Evolutionary conservation across 768 basidiomycete species (phyloP).

Genomic region (Dictyophora rubrovolvata): DNA sequence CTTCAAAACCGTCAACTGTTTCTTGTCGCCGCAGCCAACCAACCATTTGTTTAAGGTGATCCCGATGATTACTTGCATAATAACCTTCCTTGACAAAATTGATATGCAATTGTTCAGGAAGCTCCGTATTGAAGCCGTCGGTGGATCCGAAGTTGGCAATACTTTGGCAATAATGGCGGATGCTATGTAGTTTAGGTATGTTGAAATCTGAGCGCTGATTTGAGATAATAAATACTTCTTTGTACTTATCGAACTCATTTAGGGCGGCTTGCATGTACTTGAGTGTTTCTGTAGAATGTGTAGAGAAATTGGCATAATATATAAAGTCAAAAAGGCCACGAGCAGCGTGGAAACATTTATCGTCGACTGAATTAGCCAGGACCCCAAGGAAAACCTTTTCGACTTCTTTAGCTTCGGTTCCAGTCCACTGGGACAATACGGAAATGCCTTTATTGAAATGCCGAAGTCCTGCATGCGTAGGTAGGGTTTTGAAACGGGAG

Average conservation of each 20-base stretch:
- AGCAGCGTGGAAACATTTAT: slow-evolving; percentile 16
- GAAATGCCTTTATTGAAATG: slow-evolving; percentile 37
- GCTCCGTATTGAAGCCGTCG: slow-evolving; percentile 11
- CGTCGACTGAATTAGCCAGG: slow-evolving; percentile 19
- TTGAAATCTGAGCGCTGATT: slow-evolving; percentile 24
- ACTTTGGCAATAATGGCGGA: neutral
- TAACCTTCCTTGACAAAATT: slow-evolving; percentile 12
- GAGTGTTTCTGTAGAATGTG: slow-evolving; percentile 22
- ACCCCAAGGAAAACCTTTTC: slow-evolving; percentile 24
- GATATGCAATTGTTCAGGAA: slow-evolving; percentile 12
- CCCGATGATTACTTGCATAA: slow-evolving; percentile 8
- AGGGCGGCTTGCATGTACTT: slow-evolving; percentile 16
- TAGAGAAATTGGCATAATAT: slow-evolving; percentile 21
- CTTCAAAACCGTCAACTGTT: neutral
- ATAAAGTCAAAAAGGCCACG: slow-evolving; percentile 26
- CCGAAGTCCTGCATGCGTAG: slow-evolving; percentile 8
- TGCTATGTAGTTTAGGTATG: slow-evolving; percentile 23
- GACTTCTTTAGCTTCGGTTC: slow-evolving; percentile 30
- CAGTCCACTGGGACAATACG: slow-evolving; percentile 31
- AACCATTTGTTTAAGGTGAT: slow-evolving; percentile 12
- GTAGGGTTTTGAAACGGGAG: slow-evolving; percentile 11
- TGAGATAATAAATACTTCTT: slow-evolving; percentile 21
- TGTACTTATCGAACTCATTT: slow-evolving; percentile 20
- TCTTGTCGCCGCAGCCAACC: slow-evolving; percentile 6
- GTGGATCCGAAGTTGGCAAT: slow-evolving; percentile 10